These are phyloP conservation scores for Jaenimonas drosophilae DNA, from an alignment of 208 protist species.

Conservation along the genomic window DNA sequence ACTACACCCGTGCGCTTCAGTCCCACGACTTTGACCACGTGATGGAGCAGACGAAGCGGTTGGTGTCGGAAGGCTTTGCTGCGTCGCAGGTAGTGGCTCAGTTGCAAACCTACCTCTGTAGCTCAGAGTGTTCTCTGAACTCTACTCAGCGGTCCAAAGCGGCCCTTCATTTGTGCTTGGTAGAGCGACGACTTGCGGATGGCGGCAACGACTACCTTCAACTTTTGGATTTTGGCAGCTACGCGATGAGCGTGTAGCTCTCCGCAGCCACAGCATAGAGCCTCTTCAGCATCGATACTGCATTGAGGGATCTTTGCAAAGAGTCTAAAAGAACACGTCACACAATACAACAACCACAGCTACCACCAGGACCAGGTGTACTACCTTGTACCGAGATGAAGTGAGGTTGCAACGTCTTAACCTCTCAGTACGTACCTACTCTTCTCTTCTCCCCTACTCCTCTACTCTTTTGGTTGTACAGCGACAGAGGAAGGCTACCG, in stretches of 20 bases:
- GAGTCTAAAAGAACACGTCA: too few species aligned
- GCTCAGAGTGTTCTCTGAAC: conserved; percentile 37
- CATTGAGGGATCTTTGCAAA: too few species aligned
- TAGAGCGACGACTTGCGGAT: conserved; percentile 67
- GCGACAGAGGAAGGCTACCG: too few species aligned
- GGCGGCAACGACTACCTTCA: conserved; percentile 82
- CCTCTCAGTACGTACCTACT: too few species aligned
- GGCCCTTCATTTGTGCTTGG: conserved; percentile 69
- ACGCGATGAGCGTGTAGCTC: conserved; percentile 4
- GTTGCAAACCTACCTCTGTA: conserved; percentile 66
- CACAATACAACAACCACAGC: too few species aligned
- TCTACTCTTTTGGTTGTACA: too few species aligned
- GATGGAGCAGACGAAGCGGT: conserved; percentile 29
- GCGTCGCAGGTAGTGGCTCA: conserved; percentile 65
- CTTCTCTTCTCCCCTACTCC: too few species aligned
- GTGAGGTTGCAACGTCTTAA: too few species aligned
- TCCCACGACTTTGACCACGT: conserved; percentile 44
- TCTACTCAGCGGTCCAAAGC: conserved; percentile 43
- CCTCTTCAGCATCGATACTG: too few species aligned
- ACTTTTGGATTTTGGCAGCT: conserved; percentile 69
- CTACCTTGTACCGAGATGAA: too few species aligned
- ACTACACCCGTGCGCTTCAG: conserved; percentile 45
- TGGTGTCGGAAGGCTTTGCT: conserved; percentile 66
- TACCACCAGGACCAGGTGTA: too few species aligned
- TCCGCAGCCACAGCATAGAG: background rate